Evolutionary conservation across 192 early-diverging fungal species (phyloP).

Genomic region (Coemansia guatemalensis): DNA sequence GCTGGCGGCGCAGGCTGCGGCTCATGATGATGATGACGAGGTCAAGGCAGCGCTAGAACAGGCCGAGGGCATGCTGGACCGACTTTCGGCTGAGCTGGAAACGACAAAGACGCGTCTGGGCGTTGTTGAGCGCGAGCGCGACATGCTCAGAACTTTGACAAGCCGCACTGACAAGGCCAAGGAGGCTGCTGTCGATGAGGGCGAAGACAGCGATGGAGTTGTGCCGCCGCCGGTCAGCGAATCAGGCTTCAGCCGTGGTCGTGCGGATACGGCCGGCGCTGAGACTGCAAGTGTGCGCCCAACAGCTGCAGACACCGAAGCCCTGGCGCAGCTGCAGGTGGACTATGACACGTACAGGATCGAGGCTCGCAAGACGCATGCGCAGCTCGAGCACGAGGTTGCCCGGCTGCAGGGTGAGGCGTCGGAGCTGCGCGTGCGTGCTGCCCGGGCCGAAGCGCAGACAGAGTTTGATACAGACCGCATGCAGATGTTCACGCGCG

Average conservation of each 20-base stretch:
- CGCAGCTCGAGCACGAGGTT: conserved; percentile 56
- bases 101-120: conserved; percentile 49
- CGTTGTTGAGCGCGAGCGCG: conserved; percentile 58
- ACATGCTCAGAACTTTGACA: conserved; percentile 56
- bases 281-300: background rate
- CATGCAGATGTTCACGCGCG: conserved; percentile 60
- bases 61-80: conserved; percentile 59
- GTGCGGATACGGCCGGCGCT: background rate
- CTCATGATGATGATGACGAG: conserved; percentile 53
- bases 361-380: conserved; percentile 61
- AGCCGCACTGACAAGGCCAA: conserved; percentile 2
- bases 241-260: background rate
- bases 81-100: conserved; percentile 53
- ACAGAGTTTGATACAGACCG: conserved; percentile 59
- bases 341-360: conserved; percentile 67
- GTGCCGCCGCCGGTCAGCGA: conserved; percentile 17
- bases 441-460: conserved; percentile 63
- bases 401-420: conserved; percentile 56
- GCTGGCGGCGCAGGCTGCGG: conserved; percentile 54
- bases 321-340: conserved; percentile 54
- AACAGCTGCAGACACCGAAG: conserved; percentile 3
- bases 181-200: conserved; percentile 6
- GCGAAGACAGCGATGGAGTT: conserved; percentile 3
- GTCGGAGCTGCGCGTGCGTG: conserved; percentile 62
- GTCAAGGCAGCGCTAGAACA: conserved; percentile 56